Base-by-base conservation (phyloP, 1,139 yeast genomes). In the Geotrichum klebahnii region DNA sequence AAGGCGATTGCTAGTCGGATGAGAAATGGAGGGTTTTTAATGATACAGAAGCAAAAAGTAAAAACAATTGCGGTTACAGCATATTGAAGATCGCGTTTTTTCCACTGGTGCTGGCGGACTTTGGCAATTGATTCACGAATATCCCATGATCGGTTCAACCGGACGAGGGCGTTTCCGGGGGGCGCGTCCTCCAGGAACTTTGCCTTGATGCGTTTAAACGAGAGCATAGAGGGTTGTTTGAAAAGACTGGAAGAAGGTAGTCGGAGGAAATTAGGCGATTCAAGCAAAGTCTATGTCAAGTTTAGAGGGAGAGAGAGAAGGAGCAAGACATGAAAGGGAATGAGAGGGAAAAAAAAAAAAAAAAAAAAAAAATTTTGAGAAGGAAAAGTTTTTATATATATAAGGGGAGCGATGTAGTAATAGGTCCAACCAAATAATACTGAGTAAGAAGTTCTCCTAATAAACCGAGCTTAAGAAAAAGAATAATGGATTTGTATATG, bases 61-160 rank as follows among this genome's bases (percentile, higher is more conserved):
- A 61, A 76, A 62, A 41, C 24, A 22, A 39, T 32, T 9, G 22
- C 29, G 10, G 34, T 73, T 70, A 71, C 73, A 75, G 60, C 46
- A 51, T 67, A 71, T 51, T 68, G 73, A 20, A 67, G 44, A 55
- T 71, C 75, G 42, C 64, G 55, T 37, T 50, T 48, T 24, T 56
- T 53, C 68, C 69, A 80, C 44, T 73, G 65, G 62, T 80, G 82
- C 44, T 68, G 67, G 57, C 70, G 72, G 48, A 86, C 65, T 58
- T 74, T 73, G 40, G 69, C 61, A 43, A 85, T 55, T 2, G 83
- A 72, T 33, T 71, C 63, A 28, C 71, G 68, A 6, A 83, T 76
- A 62, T 80, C 78, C 45, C 83, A 75, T 36, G 83, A 81, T 51
- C 81, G 75, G 50, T 80, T 76, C 53, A 86, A 70, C 56, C 79